A percentile compares a stretch with the other conserved stretches of the same genome.
Evolutionary conservation across 1,284 basidiomycete species (phyloP).

Genomic region (Calocybe gambosa): DNA sequence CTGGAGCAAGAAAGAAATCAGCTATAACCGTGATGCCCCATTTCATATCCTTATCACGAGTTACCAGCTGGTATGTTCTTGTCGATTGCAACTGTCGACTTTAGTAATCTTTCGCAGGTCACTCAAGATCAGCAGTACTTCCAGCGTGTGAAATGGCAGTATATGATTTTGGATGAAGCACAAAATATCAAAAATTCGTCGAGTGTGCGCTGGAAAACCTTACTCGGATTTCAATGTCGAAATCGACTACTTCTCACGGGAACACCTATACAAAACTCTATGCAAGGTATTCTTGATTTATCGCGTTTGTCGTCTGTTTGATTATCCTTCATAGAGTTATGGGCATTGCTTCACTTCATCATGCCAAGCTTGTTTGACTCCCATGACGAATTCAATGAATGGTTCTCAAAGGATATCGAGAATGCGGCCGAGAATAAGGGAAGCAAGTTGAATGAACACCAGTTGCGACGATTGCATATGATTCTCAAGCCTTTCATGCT

Average conservation of each 20-base stretch:
- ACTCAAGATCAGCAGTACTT: conserved; percentile 99
- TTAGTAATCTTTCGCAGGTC: conserved; percentile 44
- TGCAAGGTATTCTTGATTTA: conserved; percentile 73
- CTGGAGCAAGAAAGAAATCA: conserved; percentile 98
- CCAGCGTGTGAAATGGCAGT: conserved; percentile 98
- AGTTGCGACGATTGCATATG: conserved; percentile 95
- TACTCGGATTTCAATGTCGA: conserved; percentile 93
- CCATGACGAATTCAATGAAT: conserved; percentile 99
- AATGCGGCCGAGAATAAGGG: conserved; percentile 90
- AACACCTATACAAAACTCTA: conserved; percentile 98
- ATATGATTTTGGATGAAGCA: conserved; percentile 99
- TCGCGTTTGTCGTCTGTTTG: conserved; percentile 1
- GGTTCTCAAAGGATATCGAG: conserved; percentile 99
- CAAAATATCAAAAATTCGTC: conserved; percentile 99
- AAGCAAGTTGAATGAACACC: conserved; percentile 90
- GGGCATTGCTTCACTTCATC: conserved; percentile 99
- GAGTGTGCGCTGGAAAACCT: conserved; percentile 97
- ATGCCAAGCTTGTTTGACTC: conserved; percentile 99
- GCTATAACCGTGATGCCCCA: conserved; percentile 91
- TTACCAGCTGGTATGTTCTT: conserved; percentile 79
- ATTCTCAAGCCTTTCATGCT: conserved; percentile 99
- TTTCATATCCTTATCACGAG: conserved; percentile 98
- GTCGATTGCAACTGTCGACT: not conserved
- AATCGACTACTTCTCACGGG: conserved; percentile 95
- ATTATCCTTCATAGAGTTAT: conserved; percentile 67